Percentiles rank a stretch among this genome's conserved stretches.
Evolutionary conservation across 805 yeast genomes (phyloP).

Genomic region (Candida schatavii): DNA sequence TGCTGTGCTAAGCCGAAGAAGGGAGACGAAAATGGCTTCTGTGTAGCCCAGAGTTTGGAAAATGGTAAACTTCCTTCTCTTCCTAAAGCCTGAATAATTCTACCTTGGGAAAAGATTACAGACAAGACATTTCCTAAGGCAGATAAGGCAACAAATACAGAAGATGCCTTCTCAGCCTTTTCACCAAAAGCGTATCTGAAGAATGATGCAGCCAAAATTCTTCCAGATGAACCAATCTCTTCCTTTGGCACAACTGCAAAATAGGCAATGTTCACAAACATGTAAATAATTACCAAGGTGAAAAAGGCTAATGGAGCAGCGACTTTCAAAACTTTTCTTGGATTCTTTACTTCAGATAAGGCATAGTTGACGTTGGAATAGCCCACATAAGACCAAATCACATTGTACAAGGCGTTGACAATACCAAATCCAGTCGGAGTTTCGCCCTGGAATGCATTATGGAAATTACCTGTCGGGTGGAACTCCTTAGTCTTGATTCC

Average conservation of each 20-base stretch:
- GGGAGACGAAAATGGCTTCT: conserved; percentile 73
- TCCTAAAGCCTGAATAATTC: conserved; percentile 77
- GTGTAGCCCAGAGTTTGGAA: conserved; percentile 65
- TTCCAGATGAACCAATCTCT: conserved; percentile 56
- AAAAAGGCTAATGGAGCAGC: conserved; percentile 77
- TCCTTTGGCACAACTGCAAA: conserved; percentile 78
- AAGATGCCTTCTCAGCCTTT: conserved; percentile 66
- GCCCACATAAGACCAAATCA: conserved; percentile 83
- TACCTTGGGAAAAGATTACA: conserved; percentile 78
- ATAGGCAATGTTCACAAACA: conserved; percentile 76
- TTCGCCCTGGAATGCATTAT: conserved; percentile 53
- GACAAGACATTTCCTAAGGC: conserved; percentile 81
- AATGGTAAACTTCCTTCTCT: conserved; percentile 81
- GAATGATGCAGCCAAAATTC: conserved; percentile 72
- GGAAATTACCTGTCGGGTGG: conserved; percentile 56
- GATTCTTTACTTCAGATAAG: conserved; percentile 73
- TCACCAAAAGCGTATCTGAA: conserved; percentile 71
- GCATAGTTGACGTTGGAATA: conserved; percentile 84
- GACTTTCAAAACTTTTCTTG: conserved; percentile 60
- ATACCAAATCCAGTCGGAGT: conserved; percentile 63
- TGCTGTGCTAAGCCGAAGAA: conserved; percentile 71
- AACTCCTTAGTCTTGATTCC: conserved; percentile 50
- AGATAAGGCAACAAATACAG: conserved; percentile 77
- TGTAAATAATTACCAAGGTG: conserved; percentile 60
- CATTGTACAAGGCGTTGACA: conserved; percentile 74